phyloP scores from a whole-genome alignment of 495 filamentous ascomycete species.

The Recurvomyces mirabilis region DNA sequence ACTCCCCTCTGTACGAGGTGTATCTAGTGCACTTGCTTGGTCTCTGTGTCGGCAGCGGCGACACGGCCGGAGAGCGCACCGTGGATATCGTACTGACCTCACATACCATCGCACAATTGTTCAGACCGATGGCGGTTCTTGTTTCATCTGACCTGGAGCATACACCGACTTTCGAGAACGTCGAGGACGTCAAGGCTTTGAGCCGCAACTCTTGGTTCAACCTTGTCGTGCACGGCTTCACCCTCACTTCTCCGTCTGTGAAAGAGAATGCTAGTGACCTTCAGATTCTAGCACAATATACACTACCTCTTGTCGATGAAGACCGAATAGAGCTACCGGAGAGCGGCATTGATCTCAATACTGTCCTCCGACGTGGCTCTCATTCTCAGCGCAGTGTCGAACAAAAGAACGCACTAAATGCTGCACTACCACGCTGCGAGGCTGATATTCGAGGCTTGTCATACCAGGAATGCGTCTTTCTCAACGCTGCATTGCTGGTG shows the following conservation, averaged over 20 bases:
- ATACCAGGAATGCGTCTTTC: conserved; percentile 81
- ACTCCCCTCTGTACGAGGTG: conserved; percentile 61
- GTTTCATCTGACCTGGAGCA: conserved; percentile 48
- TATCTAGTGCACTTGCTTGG: conserved; percentile 79
- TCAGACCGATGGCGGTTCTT: conserved; percentile 69
- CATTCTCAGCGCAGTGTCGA: conserved; percentile 61
- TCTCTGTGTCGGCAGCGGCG: conserved; percentile 79
- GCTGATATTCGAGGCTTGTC: conserved; percentile 65
- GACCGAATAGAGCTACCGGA: conserved; percentile 77
- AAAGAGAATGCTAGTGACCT: conserved; percentile 61
- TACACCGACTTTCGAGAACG: conserved; percentile 43
- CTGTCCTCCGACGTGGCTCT: conserved; percentile 72
- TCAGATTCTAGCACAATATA: conserved; percentile 69
- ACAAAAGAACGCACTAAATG: conserved; percentile 65
- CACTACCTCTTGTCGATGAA: conserved; percentile 71
- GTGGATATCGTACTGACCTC: conserved; percentile 67
- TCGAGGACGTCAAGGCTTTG: conserved; percentile 40
- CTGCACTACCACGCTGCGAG: conserved; percentile 61
- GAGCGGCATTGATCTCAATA: conserved; percentile 91
- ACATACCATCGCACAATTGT: conserved; percentile 69
- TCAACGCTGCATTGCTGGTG: conserved; percentile 74
- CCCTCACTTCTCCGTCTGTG: conserved; percentile 53
- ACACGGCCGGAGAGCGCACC: conserved; percentile 53
- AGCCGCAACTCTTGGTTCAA: conserved; percentile 96
- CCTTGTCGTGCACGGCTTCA: conserved; percentile 84